These are phyloP conservation scores for Fusarium lateritium DNA, from an alignment of 2,329 filamentous ascomycete species.

Conservation along the genomic window DNA sequence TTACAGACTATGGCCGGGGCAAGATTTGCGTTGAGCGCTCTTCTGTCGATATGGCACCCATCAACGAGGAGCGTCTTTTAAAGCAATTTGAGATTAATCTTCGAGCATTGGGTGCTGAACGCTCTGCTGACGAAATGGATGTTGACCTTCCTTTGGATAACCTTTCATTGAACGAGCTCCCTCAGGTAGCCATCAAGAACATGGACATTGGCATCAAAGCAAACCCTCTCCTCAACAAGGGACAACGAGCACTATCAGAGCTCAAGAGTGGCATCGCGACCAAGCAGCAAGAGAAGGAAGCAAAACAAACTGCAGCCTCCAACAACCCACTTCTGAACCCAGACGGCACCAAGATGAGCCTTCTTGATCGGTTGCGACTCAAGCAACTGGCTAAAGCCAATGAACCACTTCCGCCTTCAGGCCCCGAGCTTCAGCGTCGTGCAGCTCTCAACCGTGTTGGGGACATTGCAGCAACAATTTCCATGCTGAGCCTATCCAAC, in stretches of 20 bases:
- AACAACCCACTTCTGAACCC: conserved; percentile 56
- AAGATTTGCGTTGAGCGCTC: conserved; percentile 73
- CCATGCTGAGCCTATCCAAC: conserved; percentile 73
- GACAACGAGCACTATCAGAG: conserved; percentile 77
- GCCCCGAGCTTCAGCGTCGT: conserved; percentile 71
- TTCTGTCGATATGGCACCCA: conserved; percentile 53
- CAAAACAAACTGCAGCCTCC: conserved; percentile 53
- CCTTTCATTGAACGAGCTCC: conserved; percentile 67
- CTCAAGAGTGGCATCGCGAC: conserved; percentile 73
- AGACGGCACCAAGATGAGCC: conserved; percentile 70
- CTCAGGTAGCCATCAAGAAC: conserved; percentile 55
- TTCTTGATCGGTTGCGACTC: conserved; percentile 81
- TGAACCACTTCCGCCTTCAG: conserved; percentile 71
- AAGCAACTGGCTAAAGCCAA: conserved; percentile 74
- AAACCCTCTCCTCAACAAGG: conserved; percentile 73
- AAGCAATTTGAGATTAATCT: conserved; percentile 69
- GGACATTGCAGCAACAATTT: conserved; percentile 78
- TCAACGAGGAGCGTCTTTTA: conserved; percentile 68
- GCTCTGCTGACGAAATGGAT: conserved; percentile 44
- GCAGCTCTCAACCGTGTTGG: conserved; percentile 76
- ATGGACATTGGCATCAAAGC: conserved; percentile 58
- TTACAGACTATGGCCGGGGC: conserved; percentile 67
- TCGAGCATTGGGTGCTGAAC: conserved; percentile 60
- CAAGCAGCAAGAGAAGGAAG: conserved; percentile 64
- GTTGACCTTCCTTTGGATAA: conserved; percentile 48